Evolutionary conservation across 108 stramenopile genomes (phyloP).

Genomic region (Cyclotella distinguenda): DNA sequence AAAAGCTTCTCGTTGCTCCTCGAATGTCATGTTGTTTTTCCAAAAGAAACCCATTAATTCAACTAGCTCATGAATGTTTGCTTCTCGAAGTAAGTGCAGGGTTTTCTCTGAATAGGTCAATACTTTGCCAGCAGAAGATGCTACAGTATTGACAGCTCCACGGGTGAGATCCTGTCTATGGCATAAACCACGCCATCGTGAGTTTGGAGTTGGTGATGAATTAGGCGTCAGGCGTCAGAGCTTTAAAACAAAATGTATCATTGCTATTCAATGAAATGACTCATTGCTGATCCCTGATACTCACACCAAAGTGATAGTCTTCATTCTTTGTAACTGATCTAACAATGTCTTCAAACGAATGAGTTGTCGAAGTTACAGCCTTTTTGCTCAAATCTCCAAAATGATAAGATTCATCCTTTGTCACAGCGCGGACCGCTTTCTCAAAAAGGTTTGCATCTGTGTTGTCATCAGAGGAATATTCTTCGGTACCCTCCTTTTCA

Average conservation of each 20-base stretch:
- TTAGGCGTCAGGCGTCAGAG: neutral
- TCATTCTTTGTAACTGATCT: constrained; percentile 27
- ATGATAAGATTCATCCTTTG: constrained; percentile 23
- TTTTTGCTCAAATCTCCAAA: constrained; percentile 39
- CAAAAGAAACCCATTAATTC: constrained; percentile 35
- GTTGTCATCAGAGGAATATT: too few relatives aligned
- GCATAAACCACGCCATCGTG: neutral
- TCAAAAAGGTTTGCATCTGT: too few relatives aligned
- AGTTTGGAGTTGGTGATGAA: neutral
- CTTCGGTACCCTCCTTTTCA: too few relatives aligned
- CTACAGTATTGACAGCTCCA: constrained; percentile 13
- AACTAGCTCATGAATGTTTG: constrained; percentile 41
- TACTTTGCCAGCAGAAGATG: constrained; percentile 14
- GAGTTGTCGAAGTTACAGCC: constrained; percentile 9
- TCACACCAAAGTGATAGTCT: constrained; percentile 34
- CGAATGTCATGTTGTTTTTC: constrained; percentile 36
- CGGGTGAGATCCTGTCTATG: constrained; percentile 20
- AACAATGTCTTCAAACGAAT: constrained; percentile 17
- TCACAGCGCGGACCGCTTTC: constrained; percentile 19
- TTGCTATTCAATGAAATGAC: neutral
- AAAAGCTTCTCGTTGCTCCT: constrained; percentile 32
- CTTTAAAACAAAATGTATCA: neutral
- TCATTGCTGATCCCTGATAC: neutral
- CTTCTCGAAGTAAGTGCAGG: constrained; percentile 26
- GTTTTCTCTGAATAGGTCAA: constrained; percentile 49